These are phyloP conservation scores for Salix viminalis DNA, from an alignment of 345 rosid genomes.

Conservation along the genomic window DNA sequence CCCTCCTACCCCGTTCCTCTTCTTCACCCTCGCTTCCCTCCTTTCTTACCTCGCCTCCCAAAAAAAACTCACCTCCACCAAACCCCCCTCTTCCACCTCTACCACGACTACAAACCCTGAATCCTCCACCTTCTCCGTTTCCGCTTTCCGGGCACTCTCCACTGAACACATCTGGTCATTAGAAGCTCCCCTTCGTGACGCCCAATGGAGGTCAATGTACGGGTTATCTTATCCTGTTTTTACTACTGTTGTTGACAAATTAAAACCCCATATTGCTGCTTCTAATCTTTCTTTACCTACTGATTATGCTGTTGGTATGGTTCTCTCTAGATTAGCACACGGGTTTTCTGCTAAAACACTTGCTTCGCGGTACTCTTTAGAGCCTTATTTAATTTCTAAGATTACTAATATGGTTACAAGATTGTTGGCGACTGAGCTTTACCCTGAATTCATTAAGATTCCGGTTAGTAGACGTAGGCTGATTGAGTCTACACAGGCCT, in stretches of 20 bases:
- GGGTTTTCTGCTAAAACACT: constrained; percentile 72
- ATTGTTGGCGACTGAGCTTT: constrained; percentile 79
- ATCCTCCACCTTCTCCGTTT: constrained; percentile 55
- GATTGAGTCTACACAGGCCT: constrained; percentile 81
- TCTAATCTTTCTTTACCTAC: constrained; percentile 90
- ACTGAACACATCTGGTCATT: constrained; percentile 84
- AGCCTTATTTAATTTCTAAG: constrained; percentile 86
- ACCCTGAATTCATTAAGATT: constrained; percentile 87
- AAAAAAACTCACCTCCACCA: constrained; percentile 12
- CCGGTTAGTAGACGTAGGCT: constrained; percentile 78
- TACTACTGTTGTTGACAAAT: constrained; percentile 84
- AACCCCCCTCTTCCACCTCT: constrained; percentile 13
- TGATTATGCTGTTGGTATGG: constrained; percentile 94
- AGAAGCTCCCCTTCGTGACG: constrained; percentile 75
- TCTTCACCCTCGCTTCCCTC: constrained; percentile 36
- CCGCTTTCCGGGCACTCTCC: constrained; percentile 87
- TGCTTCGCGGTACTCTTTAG: constrained; percentile 71
- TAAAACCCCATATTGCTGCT: constrained; percentile 78
- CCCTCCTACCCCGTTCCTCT: constrained; percentile 32
- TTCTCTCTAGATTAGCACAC: constrained; percentile 77
- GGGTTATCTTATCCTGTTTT: constrained; percentile 89
- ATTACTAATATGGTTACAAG: constrained; percentile 95
- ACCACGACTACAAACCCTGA: constrained; percentile 33
- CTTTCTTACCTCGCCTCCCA: constrained; percentile 37
- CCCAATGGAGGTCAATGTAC: constrained; percentile 84